Percentiles rank a stretch among this genome's conserved stretches.
Conservation (phyloP, 148 eudicot species). For the Dianthus caryophyllus region DNA sequence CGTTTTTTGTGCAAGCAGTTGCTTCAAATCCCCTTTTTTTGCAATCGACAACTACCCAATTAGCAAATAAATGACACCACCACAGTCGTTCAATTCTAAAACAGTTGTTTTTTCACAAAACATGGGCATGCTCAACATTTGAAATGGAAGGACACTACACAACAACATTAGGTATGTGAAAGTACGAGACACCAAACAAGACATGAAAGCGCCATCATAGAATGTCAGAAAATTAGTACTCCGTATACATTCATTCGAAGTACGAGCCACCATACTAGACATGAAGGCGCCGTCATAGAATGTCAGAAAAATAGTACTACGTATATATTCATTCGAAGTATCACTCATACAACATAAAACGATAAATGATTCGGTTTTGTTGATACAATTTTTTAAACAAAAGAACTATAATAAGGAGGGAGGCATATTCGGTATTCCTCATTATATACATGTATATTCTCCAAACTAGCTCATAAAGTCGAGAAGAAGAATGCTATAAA, state of each 20-base stretch:
- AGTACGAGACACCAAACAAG: not conserved
- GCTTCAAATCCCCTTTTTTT: slow-evolving; percentile 68
- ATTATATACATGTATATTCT: not conserved
- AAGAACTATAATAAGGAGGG: not conserved
- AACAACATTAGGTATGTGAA: not conserved
- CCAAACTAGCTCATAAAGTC: not conserved
- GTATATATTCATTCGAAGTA: not conserved
- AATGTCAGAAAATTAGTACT: not conserved
- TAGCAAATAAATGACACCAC: slow-evolving; percentile 15
- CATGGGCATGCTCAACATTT: not conserved
- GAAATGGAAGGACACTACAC: not conserved
- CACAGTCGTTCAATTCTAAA: not conserved
- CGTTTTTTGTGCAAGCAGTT: slow-evolving; percentile 41
- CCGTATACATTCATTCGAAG: not conserved
- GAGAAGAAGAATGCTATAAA: not conserved
- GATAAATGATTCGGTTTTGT: not conserved
- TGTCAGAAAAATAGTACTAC: not conserved
- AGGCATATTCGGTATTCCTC: not conserved
- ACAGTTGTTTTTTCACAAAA: not conserved
- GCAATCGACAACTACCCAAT: slow-evolving; percentile 3
- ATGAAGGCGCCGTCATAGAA: not conserved
- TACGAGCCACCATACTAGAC: not conserved
- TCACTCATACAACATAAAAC: not conserved
- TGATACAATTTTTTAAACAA: too few relatives aligned
- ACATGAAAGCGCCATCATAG: not conserved